Percentiles rank a stretch among this genome's conserved stretches.
phyloP scores from a whole-genome alignment of 257 asterid species.

The Petunia axillaris region DNA sequence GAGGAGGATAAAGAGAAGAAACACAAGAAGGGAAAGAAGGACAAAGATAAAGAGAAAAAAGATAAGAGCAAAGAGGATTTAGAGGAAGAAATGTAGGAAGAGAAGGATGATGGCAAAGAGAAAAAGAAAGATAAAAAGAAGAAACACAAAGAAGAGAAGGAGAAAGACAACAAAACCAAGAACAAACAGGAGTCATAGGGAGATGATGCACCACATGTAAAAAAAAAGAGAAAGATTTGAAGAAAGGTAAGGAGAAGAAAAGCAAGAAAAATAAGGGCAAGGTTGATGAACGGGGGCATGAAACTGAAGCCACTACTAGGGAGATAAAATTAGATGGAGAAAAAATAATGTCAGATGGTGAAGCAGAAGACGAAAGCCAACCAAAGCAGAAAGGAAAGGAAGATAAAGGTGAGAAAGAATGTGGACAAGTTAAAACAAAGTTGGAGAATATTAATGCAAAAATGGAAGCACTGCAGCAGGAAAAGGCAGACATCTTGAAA shows the following conservation, averaged over 20 bases:
- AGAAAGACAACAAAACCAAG: slow-evolving; percentile 15
- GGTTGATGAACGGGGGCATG: background rate
- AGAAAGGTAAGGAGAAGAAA: slow-evolving; percentile 27
- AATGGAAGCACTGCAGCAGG: slow-evolving; percentile 50
- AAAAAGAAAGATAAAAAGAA: slow-evolving; percentile 29
- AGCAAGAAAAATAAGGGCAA: slow-evolving; percentile 35
- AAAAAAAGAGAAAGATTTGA: slow-evolving; percentile 23
- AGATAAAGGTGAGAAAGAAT: slow-evolving; percentile 29
- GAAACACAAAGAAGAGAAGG: slow-evolving; percentile 26
- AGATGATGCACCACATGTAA: slow-evolving; percentile 15
- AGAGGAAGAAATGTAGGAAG: background rate
- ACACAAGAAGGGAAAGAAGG: slow-evolving; percentile 17
- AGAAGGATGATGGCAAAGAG: background rate
- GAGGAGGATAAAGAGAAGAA: slow-evolving; percentile 37
- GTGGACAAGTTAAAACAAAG: slow-evolving; percentile 9
- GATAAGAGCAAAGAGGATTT: background rate
- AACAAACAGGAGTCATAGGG: slow-evolving; percentile 18
- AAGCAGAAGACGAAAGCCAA: slow-evolving; percentile 24
- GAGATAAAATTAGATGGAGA: slow-evolving; percentile 21
- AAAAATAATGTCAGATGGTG: background rate
- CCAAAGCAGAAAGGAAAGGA: slow-evolving; percentile 29
- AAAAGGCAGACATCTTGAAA: slow-evolving; percentile 55
- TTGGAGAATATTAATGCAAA: slow-evolving; percentile 41
- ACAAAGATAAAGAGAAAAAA: slow-evolving; percentile 7
- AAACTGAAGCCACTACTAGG: slow-evolving; percentile 1